These are phyloP conservation scores for Colletotrichum agaves DNA, from an alignment of 2,329 filamentous ascomycete species.

Conservation along the genomic window DNA sequence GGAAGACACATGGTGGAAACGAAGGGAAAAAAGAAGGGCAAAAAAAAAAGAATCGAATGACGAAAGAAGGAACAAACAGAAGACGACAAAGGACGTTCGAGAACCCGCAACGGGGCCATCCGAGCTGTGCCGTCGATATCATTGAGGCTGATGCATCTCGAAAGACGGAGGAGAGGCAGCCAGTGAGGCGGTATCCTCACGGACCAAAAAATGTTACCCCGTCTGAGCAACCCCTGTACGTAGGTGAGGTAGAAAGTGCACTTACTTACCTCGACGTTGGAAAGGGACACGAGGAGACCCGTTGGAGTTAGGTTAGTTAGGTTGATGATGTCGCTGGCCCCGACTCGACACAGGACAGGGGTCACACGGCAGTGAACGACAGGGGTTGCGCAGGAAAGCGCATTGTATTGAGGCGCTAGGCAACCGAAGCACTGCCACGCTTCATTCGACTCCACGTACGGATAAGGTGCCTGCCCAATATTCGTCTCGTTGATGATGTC, in stretches of 20 bases:
- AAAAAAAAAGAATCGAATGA: not conserved
- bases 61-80: conserved; percentile 5
- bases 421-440: conserved; percentile 32
- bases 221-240: conserved; percentile 23
- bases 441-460: not conserved
- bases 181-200: conserved; percentile 21
- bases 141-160: conserved; percentile 29
- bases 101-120: not conserved
- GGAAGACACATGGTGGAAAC: not conserved
- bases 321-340: conserved; percentile 15
- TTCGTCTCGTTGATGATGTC: not conserved
- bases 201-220: conserved; percentile 2
- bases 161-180: conserved; percentile 33
- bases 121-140: not conserved
- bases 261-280: too few species aligned
- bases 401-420: conserved; percentile 22
- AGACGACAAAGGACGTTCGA: not conserved
- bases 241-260: too few species aligned
- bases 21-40: too few species aligned
- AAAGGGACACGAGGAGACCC: conserved; percentile 8
- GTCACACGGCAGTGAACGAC: not conserved
- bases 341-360: not conserved
- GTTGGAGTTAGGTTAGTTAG: too few species aligned
- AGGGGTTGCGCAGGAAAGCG: not conserved
- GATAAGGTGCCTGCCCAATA: too few species aligned